Base-by-base conservation (phyloP, 495 filamentous ascomycete species). In the Penicillium herquei region DNA sequence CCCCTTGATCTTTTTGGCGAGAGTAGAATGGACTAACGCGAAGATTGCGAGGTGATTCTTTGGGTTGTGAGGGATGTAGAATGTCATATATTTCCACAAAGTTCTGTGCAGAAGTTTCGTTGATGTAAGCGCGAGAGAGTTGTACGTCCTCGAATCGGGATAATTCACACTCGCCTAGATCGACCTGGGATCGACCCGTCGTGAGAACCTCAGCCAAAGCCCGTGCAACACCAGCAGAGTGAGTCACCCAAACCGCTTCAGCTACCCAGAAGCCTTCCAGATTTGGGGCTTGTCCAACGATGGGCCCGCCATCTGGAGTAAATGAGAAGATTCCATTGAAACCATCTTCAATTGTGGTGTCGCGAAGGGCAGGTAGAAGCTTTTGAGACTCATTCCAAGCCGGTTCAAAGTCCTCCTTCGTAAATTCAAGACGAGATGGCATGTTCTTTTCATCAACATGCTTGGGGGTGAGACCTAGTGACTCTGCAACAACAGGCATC, bases 321-420 rank as follows among this genome's bases (percentile, higher is more conserved):
- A 82, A 80, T 0, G 79, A 80, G 55, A 82, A 80, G 54, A 81
- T 63, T 10, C 77, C 79, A 51, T 80, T 78, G 64, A 81, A 82
- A 0, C 77, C 78, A 44, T 81, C 78, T 0, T 63, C 69, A 21
- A 81, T 70, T 35, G 79, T 44, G 16, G 65, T 73, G 13, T 68
- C 57, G 12, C 64, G 68, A 6, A 81, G 63, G 7, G 64, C 63
- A 11, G 78, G 78, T 6, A 81, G 54, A 11, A 81, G 67, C 31
- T 71, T 61, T 34, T 74, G 61, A 0, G 75, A 66, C 45, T 71
- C 70, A 43, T 72, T 66, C 78, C 78, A 81, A 1, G 78, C 78
- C 0, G 77, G 76, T 9, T 61, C 67, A 54, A 81, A 81, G 64
- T 80, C 78, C 39, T 79, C 70, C 3, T 35, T 14, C 6, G 77